Evolutionary conservation across 306 rosid genomes (phyloP).

Genomic region (Prosopis cineraria): DNA sequence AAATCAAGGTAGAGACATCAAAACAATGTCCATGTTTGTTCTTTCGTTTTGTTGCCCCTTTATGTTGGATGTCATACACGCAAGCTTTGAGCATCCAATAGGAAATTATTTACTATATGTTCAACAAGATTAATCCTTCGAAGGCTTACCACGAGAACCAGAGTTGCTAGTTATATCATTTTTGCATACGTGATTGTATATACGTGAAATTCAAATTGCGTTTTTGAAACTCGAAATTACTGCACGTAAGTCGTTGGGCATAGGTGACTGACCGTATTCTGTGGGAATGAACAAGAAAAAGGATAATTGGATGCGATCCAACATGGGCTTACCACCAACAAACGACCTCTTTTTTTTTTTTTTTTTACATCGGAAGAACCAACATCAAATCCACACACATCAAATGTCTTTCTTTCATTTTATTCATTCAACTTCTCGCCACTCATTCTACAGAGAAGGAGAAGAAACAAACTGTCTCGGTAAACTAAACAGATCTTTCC

Average conservation of each 20-base stretch:
- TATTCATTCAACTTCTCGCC: conserved; percentile 55
- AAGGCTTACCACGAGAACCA: neutral
- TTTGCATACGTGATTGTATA: no score
- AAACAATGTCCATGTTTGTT: no score
- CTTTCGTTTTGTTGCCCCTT: no score
- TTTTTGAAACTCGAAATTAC: neutral
- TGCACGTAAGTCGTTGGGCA: neutral
- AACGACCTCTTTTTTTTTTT: no score
- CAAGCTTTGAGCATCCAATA: neutral
- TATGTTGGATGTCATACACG: neutral
- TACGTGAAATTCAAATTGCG: neutral
- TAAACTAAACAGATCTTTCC: conserved; percentile 91
- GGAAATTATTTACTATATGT: no score
- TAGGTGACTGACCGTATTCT: neutral
- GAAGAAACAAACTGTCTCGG: conserved; percentile 98
- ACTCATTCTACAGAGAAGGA: conserved; percentile 73
- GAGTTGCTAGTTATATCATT: neutral
- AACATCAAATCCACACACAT: conserved; percentile 76
- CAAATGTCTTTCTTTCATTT: conserved; percentile 51
- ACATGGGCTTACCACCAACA: conserved; percentile 55
- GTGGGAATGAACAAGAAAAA: conserved; percentile 23
- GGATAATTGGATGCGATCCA: conserved; percentile 36
- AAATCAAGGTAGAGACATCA: no score
- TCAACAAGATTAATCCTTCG: no score
- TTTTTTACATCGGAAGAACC: conserved; percentile 52